Conservation (phyloP, 2,329 filamentous ascomycete genomes). For the Xylariomycetidae sp. region DNA sequence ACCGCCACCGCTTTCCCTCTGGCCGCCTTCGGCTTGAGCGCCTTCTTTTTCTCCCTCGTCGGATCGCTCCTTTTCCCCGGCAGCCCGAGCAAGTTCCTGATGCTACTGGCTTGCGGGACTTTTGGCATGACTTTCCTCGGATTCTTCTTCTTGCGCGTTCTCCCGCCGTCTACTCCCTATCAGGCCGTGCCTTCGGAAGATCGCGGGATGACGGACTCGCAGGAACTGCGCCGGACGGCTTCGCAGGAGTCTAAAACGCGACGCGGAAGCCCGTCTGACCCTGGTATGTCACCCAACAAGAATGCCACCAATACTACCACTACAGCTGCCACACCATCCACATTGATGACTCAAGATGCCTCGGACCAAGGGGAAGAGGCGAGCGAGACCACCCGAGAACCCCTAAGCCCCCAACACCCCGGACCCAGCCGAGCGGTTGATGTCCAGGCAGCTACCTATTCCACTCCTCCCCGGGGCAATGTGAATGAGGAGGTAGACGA, state of each 20-base stretch:
- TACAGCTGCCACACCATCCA: slow-evolving; percentile 20
- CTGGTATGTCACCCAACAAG: slow-evolving; percentile 55
- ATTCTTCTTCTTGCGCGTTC: slow-evolving; percentile 79
- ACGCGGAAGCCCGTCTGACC: slow-evolving; percentile 45
- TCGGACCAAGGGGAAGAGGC: slow-evolving; percentile 17
- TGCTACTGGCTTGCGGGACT: slow-evolving; percentile 77
- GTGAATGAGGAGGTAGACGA: slow-evolving; percentile 55
- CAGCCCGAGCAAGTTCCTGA: slow-evolving; percentile 74
- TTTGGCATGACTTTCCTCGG: slow-evolving; percentile 68
- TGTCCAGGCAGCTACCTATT: slow-evolving; percentile 11
- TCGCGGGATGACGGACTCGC: slow-evolving; percentile 30
- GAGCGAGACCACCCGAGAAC: slow-evolving; percentile 11
- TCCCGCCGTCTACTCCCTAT: slow-evolving; percentile 53
- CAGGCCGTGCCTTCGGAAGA: slow-evolving; percentile 46
- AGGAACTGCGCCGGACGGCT: slow-evolving; percentile 36
- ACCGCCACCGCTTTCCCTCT: slow-evolving; percentile 92
- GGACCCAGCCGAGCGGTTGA: slow-evolving; percentile 16
- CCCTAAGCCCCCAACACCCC: slow-evolving; percentile 8
- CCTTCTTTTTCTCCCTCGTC: slow-evolving; percentile 88
- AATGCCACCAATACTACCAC: slow-evolving; percentile 28
- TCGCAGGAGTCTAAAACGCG: slow-evolving; percentile 37
- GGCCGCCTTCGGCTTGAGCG: slow-evolving; percentile 88
- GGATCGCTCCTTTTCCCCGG: slow-evolving; percentile 76
- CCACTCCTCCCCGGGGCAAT: slow-evolving; percentile 12
- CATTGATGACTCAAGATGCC: no score